phyloP scores from a whole-genome alignment of 305 asterid genomes.

The Plantago rigida region DNA sequence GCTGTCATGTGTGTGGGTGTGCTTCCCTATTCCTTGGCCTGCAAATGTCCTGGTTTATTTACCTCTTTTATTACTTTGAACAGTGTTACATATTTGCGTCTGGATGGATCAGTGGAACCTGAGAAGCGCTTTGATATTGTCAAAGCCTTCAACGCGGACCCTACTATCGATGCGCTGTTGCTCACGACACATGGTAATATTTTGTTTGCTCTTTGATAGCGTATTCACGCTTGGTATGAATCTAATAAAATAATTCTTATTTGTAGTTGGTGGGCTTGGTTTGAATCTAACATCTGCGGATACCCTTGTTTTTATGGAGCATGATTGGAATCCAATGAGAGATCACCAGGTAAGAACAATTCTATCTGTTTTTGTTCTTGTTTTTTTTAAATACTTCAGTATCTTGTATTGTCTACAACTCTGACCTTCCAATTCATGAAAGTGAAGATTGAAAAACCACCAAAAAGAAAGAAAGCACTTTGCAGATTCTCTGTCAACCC shows the following conservation, averaged over 20 bases:
- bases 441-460: too few species aligned
- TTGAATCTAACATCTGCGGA: constrained; percentile 95
- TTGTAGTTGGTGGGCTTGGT: constrained; percentile 98
- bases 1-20: neutral
- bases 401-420: neutral
- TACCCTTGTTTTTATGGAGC: constrained; percentile 99
- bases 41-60: constrained; percentile 12
- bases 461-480: too few species aligned
- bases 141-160: constrained; percentile 95
- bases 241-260: constrained; percentile 20
- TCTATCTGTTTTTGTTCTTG: constrained; percentile 5
- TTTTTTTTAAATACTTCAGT: neutral
- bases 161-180: constrained; percentile 86
- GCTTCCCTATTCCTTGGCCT: neutral
- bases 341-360: constrained; percentile 75
- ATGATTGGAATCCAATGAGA: constrained; percentile 99
- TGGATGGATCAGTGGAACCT: constrained; percentile 95
- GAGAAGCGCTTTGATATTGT: constrained; percentile 96
- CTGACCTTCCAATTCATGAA: too few species aligned
- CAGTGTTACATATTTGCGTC: constrained; percentile 88
- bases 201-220: constrained; percentile 14
- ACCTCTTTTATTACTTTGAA: constrained; percentile 23
- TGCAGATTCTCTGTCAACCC: too few species aligned
- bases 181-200: constrained; percentile 87
- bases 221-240: constrained; percentile 4